Evolutionary conservation across 1,284 basidiomycete species (phyloP), one percentile per base, ranked within the genome.

Genomic region (Malassezia globosa): DNA sequence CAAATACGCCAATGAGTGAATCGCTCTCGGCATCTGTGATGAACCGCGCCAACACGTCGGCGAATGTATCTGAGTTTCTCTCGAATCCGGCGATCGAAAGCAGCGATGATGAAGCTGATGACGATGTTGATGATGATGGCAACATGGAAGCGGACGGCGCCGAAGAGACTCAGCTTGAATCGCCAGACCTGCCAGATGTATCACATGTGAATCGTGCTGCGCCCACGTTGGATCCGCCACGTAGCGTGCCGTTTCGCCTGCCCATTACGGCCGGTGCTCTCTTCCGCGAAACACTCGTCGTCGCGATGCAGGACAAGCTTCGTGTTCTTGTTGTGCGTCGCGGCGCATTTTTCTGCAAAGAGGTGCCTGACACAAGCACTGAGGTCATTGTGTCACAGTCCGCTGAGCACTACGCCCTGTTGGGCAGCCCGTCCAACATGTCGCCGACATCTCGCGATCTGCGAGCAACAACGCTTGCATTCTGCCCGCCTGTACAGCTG

Each of bases 361-460:
- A 37, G 7, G 35, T 19, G 5, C 16, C 36, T 8, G 34, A 41
- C 14, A 24, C 21, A 7, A 37, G 29, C 27, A 21, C 24, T 4
- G 50, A 52, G n/a, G 16, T 13, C 5, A 11, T 52, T 7, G 24
- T 52, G n/a, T n/a, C 46, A 4, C 50, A 37, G 35, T 23, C 22
- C 21, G 34, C 34, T 4, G 36, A 42, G 29, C 50, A 47, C 35
- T 37, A 51, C 35, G 45, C 40, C 11, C 27, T 33, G 16, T 45
- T 52, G 10, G 45, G 39, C 14, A 33, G 7, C 8, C 50, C 50
- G 10, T 6, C 25, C 11, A 21, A 34, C 18, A 19, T 38, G 7
- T 47, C 50, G 14, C 7, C 44, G 18, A 42, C 31, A 5, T 47
- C 50, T 35, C 44, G 45, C 7, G 50, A 52, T 19, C 25, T 52